A percentile compares a stretch with the other conserved stretches of the same genome.
phyloP scores from a whole-genome alignment of 306 rosid genomes.

The Ormosia emarginata region DNA sequence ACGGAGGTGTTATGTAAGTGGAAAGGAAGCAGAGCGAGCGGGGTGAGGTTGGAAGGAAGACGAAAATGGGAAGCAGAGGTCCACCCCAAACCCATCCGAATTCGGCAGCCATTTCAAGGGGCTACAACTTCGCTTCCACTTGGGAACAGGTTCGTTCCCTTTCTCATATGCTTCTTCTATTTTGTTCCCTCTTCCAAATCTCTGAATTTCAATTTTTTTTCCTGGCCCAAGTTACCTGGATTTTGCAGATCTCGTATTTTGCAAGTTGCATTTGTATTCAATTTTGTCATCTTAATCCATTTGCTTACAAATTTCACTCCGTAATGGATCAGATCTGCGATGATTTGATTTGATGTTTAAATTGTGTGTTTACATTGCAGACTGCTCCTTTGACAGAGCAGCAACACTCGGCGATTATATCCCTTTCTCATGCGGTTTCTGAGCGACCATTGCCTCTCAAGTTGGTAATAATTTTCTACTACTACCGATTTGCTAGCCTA shows the following conservation, averaged over 20 bases:
- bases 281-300: neutral
- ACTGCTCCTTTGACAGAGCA: conserved; percentile 82
- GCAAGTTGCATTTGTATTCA: neutral
- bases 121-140: conserved; percentile 86
- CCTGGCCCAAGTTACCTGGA: neutral
- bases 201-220: neutral
- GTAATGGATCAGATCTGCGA: conserved; percentile 28
- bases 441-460: conserved; percentile 85
- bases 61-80: conserved; percentile 45
- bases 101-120: conserved; percentile 81
- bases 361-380: conserved; percentile 35
- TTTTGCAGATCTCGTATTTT: conserved; percentile 28
- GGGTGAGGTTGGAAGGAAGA: neutral
- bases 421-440: conserved; percentile 74
- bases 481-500: no score
- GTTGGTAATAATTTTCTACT: conserved; percentile 31
- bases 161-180: neutral
- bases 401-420: conserved; percentile 59
- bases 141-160: conserved; percentile 73
- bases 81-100: conserved; percentile 52
- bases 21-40: neutral
- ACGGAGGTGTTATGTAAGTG: neutral
- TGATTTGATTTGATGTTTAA: conserved; percentile 1
- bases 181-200: neutral
- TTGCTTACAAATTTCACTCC: neutral